Evolutionary conservation across 2,329 filamentous ascomycete genomes (phyloP), one percentile per base, ranked within the genome.

Genomic region (Arthrobotrys pseudoclavata): DNA sequence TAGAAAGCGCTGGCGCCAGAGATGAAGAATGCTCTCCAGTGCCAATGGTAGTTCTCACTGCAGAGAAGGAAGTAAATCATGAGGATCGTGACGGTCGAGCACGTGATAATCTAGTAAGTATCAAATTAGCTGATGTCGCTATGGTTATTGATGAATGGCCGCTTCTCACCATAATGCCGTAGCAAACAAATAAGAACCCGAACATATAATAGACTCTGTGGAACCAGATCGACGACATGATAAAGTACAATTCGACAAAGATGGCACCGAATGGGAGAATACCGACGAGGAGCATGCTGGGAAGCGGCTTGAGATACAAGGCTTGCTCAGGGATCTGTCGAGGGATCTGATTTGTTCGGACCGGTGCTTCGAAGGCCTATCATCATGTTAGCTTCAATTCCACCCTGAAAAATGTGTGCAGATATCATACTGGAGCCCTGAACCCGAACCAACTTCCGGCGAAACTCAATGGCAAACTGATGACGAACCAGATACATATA

Each of bases 151-250:
- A 20, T 24, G 24, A 9, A 26, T 20, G 22, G 42, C n/a, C n/a
- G 50, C 9, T 47, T 69, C 69, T 24, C 62, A 82, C 81, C 94
- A 99, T 97, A 61, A 99, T 88, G 10, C 92, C 94, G 83, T 97
- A 99, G 87, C 94, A 97, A 70, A 99, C 88, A 87, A 99, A 99
- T 40, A 99, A 86, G 87, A 99, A 99, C 22, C 96, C 96, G 82
- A 99, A 99, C 96, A 99, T 99, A 88, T 99, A 99, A 87, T 99
- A 99, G 80, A 99, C 96, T 85, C 96, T 93, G 86, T 91, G 95
- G 85, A 96, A 97, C 96, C 96, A 99, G 83, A 99, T 95, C 26
- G 93, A 97, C 85, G 91, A 97, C 93, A 99, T 97, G 86, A 99
- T 97, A 85, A 98, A 98, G 87, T 97, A 98, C 1, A 99, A 90